phyloP scores from a whole-genome alignment of 2,329 filamentous ascomycete genomes.

The Cucurbitaria berberidis region DNA sequence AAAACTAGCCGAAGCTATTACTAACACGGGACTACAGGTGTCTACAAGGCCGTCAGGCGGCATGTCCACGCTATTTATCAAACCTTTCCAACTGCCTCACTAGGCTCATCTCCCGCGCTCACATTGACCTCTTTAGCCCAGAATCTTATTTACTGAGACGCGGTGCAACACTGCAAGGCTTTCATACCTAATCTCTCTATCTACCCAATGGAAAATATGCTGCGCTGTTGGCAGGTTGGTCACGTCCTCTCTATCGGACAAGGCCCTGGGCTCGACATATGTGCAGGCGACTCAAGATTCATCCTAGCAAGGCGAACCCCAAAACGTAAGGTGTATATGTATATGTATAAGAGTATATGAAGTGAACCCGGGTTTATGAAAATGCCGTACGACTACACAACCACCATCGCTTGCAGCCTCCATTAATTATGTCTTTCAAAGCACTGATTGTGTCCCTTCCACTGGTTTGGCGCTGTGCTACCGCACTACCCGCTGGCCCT shows the following conservation, averaged over 20 bases:
- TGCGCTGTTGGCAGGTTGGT: slow-evolving; percentile 7
- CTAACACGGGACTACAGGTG: slow-evolving; percentile 15
- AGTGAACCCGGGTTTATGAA: neutral
- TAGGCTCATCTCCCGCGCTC: slow-evolving; percentile 31
- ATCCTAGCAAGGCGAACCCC: slow-evolving; percentile 1
- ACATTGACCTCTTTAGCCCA: slow-evolving; percentile 12
- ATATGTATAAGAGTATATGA: slow-evolving; percentile 19
- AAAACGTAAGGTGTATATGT: slow-evolving; percentile 1
- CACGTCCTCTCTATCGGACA: slow-evolving; percentile 15
- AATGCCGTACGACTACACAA: slow-evolving; percentile 12
- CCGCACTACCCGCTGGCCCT: slow-evolving; percentile 29
- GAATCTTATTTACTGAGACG: slow-evolving; percentile 9
- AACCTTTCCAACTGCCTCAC: slow-evolving; percentile 31
- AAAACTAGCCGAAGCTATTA: slow-evolving; percentile 14
- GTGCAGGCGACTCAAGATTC: slow-evolving; percentile 12
- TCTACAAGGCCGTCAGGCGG: slow-evolving; percentile 29
- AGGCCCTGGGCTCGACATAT: slow-evolving; percentile 1
- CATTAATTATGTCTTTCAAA: slow-evolving; percentile 23
- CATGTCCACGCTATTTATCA: slow-evolving; percentile 25
- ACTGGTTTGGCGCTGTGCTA: slow-evolving; percentile 27
- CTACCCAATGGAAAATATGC: slow-evolving; percentile 21
- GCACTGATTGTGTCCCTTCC: slow-evolving; percentile 20
- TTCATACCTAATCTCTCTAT: slow-evolving; percentile 17
- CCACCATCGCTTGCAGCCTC: neutral
- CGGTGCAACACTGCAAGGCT: slow-evolving; percentile 30